Evolutionary conservation across 169 alveolate genomes (phyloP), one percentile per base, ranked within the genome.

Genomic region (Plasmodium yoelii): DNA sequence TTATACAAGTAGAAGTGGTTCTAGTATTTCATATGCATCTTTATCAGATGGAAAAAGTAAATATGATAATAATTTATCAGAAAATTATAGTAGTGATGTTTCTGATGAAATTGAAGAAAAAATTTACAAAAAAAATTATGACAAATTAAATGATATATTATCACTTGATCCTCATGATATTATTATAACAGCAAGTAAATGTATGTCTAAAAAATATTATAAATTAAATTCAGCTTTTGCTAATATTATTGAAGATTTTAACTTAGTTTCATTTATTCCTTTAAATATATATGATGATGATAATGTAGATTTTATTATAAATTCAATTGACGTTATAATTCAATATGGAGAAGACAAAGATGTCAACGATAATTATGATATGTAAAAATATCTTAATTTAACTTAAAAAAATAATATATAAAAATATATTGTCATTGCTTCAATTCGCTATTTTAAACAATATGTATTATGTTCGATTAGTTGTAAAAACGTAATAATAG

Each of bases 311-410:
- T 93, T 88, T 87, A 60, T 94, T 51, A 87, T 94, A 12, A 92
- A 91, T 42, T 77, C 94, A 5, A 94, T 94, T 12, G 96, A 94
- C 28, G 75, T 87, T 72, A 92, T 94, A 13, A 68, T 92, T 61
- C 96, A 94, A 57, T 94, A 88, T 64, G 96, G 96, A 6, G 96
- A 94, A 69, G 96, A 94, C 69, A 94, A 94, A 24, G 96, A 94
- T 56, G 95, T 94, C 28, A 70, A 91, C 51, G 92, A 93, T 68
- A 94, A 92, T 74, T 94, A 88, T 75, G 96, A 94, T 87, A 87
- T 94, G 91, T 91, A 57, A 74, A n/a, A 4, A 10, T 2, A 57
- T 3, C 0, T 34, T 34, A 34, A 34, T 34, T 34, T 34, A 3
- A 4, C 4, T 5, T 28, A 0, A 34, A 34, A 34, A 34, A 34